Percentiles rank a stretch among this genome's conserved stretches.
phyloP scores from a whole-genome alignment of 306 rosid genomes.

The Quillaja saponaria region DNA sequence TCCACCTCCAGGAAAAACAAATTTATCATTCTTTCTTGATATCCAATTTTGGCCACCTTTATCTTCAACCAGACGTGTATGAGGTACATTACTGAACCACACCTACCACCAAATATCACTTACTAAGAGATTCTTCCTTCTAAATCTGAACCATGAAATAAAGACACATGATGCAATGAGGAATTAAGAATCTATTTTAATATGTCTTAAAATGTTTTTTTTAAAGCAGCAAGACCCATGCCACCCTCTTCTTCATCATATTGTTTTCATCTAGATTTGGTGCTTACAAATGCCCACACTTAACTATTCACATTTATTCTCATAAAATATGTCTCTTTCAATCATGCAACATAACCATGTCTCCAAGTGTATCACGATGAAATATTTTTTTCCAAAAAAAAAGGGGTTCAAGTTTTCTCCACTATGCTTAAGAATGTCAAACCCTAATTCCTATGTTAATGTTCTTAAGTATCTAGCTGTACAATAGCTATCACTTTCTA shows the following conservation, averaged over 20 bases:
- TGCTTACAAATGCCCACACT: not conserved
- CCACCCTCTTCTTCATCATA: not conserved
- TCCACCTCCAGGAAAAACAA: constrained; percentile 77
- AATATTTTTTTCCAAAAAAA: not conserved
- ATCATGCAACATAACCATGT: not conserved
- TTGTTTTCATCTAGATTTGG: not conserved
- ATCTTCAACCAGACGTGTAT: constrained; percentile 72
- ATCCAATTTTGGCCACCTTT: constrained; percentile 93
- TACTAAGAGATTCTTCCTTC: constrained; percentile 19
- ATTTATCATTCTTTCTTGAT: constrained; percentile 56
- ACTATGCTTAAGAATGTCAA: not conserved
- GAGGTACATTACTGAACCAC: constrained; percentile 90
- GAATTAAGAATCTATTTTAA: not conserved
- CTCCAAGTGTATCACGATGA: not conserved
- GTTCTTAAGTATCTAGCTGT: not conserved
- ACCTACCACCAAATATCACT: constrained; percentile 52
- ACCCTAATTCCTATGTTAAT: constrained; percentile 4
- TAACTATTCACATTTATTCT: not conserved
- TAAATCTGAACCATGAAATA: constrained; percentile 4
- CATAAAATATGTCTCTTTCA: not conserved
- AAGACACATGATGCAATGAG: not conserved
- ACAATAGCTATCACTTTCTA: not conserved
- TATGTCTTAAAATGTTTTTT: not conserved
- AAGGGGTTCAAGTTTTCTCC: not conserved
- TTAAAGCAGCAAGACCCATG: constrained; percentile 17